These are phyloP conservation scores for Xylaria sp. DNA, from an alignment of 2,329 filamentous ascomycete genomes.

Conservation along the genomic window DNA sequence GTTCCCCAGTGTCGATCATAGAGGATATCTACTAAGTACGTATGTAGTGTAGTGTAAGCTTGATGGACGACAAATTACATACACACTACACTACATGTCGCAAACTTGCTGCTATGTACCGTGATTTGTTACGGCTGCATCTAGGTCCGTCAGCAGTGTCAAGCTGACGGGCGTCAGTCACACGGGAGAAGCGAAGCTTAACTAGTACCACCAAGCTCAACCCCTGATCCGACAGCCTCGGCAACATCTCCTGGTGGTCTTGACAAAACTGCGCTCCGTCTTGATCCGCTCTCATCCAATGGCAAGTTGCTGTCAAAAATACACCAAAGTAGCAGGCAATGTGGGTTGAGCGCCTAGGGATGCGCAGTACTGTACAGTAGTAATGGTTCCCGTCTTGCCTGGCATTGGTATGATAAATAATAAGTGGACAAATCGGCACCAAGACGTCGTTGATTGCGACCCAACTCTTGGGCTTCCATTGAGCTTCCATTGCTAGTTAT, in stretches of 20 bases:
- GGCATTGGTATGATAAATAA: constrained; percentile 10
- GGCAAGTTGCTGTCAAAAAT: constrained; percentile 3
- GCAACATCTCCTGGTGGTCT: constrained; percentile 20
- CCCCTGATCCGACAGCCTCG: constrained; percentile 21
- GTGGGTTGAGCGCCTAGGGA: constrained; percentile 15
- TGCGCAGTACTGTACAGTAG: too few species aligned
- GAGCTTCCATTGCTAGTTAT: constrained; percentile 45
- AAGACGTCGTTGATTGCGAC: neutral
- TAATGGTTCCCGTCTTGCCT: neutral
- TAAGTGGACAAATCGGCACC: neutral
- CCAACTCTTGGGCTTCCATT: constrained; percentile 34
- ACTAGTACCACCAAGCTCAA: constrained; percentile 8
- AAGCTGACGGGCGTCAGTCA: constrained; percentile 21
- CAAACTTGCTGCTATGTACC: neutral
- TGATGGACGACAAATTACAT: constrained; percentile 3
- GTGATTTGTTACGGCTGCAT: constrained; percentile 5
- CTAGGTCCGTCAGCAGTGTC: constrained; percentile 9
- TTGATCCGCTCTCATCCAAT: constrained; percentile 1
- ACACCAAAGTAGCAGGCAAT: neutral
- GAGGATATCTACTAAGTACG: neutral
- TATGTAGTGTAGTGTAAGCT: constrained; percentile 2
- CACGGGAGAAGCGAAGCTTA: neutral
- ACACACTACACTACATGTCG: neutral
- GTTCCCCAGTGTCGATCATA: neutral
- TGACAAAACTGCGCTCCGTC: constrained; percentile 4